Evolutionary conservation across 2,329 filamentous ascomycete genomes (phyloP).

Genomic region (Conoideocrella luteorostrata): DNA sequence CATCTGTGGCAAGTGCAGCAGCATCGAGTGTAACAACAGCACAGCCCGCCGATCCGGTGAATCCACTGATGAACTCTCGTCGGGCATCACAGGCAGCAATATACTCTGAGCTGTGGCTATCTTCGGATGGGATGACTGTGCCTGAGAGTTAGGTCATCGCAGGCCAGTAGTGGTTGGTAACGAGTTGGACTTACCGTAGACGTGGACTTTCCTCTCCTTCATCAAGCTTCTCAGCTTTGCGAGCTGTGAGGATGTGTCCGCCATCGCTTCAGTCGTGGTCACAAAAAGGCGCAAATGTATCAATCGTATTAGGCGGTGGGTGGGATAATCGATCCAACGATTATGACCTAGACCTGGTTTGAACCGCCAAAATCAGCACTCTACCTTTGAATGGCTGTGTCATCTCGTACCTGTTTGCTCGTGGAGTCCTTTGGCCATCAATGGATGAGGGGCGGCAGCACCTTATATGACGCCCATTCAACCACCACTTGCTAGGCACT

Average conservation of each 20-base stretch:
- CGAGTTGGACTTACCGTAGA: slow-evolving; percentile 88
- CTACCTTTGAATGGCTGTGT: too few relatives aligned
- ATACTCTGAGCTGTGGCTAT: slow-evolving; percentile 96
- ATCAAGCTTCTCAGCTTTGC: slow-evolving; percentile 75
- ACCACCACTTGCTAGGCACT: too few relatives aligned
- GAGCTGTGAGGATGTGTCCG: slow-evolving; percentile 69
- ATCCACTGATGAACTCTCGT: slow-evolving; percentile 86
- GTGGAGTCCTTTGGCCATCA: too few relatives aligned
- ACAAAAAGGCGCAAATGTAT: too few relatives aligned
- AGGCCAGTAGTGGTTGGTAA: too few relatives aligned
- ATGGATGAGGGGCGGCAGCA: too few relatives aligned
- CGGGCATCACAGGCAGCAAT: slow-evolving; percentile 93
- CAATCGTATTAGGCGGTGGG: background rate
- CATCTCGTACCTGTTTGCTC: too few relatives aligned
- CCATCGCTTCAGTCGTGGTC: slow-evolving; percentile 1
- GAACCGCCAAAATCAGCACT: too few relatives aligned
- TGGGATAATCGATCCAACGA: too few relatives aligned
- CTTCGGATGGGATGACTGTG: slow-evolving; percentile 89
- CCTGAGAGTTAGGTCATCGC: background rate
- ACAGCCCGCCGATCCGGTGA: slow-evolving; percentile 90
- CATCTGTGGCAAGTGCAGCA: slow-evolving; percentile 88
- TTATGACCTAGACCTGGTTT: background rate
- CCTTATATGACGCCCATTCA: too few relatives aligned
- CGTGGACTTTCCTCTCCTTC: slow-evolving; percentile 77
- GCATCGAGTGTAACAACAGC: slow-evolving; percentile 82